phyloP scores from a whole-genome alignment of 73 alveolate genomes.

The Tetrahymena thermophila region DNA sequence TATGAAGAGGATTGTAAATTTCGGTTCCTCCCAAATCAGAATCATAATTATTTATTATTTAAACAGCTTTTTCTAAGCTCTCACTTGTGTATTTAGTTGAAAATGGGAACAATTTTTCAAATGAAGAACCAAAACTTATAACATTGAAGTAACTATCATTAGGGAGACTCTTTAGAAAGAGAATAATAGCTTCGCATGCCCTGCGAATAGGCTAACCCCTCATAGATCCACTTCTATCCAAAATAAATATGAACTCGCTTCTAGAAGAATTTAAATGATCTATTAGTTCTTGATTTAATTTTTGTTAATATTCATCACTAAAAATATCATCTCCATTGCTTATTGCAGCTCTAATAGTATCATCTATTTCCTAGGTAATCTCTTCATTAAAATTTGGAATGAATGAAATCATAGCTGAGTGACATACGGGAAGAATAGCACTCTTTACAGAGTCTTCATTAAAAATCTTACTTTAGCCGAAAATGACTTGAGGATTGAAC shows the following conservation, averaged over 20 bases:
- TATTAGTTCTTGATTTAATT: neutral
- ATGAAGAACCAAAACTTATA: conserved; percentile 47
- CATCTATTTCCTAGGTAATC: neutral
- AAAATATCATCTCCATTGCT: neutral
- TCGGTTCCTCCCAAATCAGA: conserved; percentile 80
- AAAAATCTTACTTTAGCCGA: neutral
- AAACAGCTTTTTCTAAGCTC: conserved; percentile 48
- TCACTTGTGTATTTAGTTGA: conserved; percentile 47
- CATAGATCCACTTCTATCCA: conserved; percentile 74
- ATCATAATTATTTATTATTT: conserved; percentile 21
- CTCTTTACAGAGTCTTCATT: conserved; percentile 11
- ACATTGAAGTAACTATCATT: conserved; percentile 59
- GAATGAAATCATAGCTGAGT: conserved; percentile 15
- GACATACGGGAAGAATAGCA: neutral
- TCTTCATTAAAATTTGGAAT: conserved; percentile 16
- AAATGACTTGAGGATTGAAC: neutral
- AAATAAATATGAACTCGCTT: conserved; percentile 47
- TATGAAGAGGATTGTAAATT: conserved; percentile 57
- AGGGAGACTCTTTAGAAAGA: conserved; percentile 61
- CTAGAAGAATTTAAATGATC: neutral
- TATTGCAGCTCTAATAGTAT: neutral
- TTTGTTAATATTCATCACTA: neutral
- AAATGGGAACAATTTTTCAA: conserved; percentile 2
- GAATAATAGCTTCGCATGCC: conserved; percentile 54
- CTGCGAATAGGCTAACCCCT: conserved; percentile 45